Base-by-base conservation (phyloP, 768 basidiomycete species). In the Lentinula sp. region DNA sequence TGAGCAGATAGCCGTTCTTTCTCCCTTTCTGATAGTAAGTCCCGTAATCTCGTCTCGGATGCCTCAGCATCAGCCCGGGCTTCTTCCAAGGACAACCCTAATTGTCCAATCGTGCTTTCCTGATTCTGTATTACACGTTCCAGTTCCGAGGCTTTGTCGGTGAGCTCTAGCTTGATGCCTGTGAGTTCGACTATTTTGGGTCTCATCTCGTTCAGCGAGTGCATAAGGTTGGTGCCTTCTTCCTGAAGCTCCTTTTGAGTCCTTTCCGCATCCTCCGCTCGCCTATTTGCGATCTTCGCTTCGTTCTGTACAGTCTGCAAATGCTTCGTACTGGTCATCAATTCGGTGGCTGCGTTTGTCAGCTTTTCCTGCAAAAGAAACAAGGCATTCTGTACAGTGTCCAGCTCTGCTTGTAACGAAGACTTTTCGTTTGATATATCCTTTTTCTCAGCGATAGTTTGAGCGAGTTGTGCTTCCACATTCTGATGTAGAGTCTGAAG, bases 141-240 rank as follows among this genome's bases (percentile, higher is more conserved):
- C 59, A 91, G 71, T 59, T 72, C 70, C 63, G 83, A 84, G 49
- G 85, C 75, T 66, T 83, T 84, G 63, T 93, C 89, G 48, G 79
- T 77, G 8, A 91, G 78, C 62, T 89, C 83, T 13, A 90, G 73
- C 70, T 87, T 91, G 62, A 78, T 80, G 40, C 85, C 82, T 2
- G 89, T 91, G 58, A 95, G 77, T 69, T 91, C 86, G 21, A 93
- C 86, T 63, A 93, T 85, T 75, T 93, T 93, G 43, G 89, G 84
- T 34, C 88, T 83, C 84, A 93, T 88, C 72, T 93, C 91, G 64
- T 93, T 87, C 62, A 94, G 74, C n/a, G 89, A 86, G 32, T 80
- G 83, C 85, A 93, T 83, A 37, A 95, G 79, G 57, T 77, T 80
- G n/a, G 82, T 84, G 43, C 92, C 91, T 71, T 95, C 93, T 0